phyloP scores from a whole-genome alignment of 2,329 filamentous ascomycete species.

The Xylaria sp. region DNA sequence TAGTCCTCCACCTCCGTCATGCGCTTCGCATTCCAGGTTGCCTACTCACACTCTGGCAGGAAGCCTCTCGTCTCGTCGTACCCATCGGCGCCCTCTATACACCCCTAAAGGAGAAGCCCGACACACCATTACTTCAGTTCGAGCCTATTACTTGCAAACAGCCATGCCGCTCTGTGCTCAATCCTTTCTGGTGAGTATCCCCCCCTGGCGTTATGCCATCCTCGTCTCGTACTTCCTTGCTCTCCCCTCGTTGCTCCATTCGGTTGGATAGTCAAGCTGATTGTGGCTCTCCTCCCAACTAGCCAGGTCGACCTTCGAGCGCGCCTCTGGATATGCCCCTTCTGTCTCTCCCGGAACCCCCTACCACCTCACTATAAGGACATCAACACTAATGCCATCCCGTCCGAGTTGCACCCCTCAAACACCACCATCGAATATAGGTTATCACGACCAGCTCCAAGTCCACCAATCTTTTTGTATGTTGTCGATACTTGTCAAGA shows the following conservation, averaged over 20 bases:
- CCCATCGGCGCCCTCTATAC: conserved; percentile 97
- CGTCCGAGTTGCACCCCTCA: conserved; percentile 78
- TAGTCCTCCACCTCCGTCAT: conserved; percentile 42
- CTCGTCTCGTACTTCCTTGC: background rate
- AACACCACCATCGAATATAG: conserved; percentile 93
- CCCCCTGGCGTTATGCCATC: background rate
- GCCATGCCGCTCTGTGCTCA: conserved; percentile 93
- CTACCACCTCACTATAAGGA: conserved; percentile 89
- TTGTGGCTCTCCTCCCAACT: conserved; percentile 32
- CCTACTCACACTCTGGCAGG: conserved; percentile 56
- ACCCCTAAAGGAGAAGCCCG: conserved; percentile 90
- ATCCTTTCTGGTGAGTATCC: conserved; percentile 84
- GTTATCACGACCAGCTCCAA: conserved; percentile 80
- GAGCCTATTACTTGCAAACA: conserved; percentile 97
- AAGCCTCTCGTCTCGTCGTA: conserved; percentile 92
- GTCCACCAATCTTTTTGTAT: conserved; percentile 84
- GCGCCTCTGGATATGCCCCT: conserved; percentile 86
- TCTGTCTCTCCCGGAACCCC: conserved; percentile 82
- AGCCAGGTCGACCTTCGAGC: conserved; percentile 86
- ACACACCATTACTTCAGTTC: conserved; percentile 88
- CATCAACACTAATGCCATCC: conserved; percentile 82
- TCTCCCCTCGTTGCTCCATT: background rate
- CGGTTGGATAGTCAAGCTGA: conserved; percentile 2
- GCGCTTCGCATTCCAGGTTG: conserved; percentile 26
- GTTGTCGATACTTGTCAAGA: conserved; percentile 90